Conservation (phyloP, 192 early-diverging fungal genomes). For the Coemansia aciculifera region DNA sequence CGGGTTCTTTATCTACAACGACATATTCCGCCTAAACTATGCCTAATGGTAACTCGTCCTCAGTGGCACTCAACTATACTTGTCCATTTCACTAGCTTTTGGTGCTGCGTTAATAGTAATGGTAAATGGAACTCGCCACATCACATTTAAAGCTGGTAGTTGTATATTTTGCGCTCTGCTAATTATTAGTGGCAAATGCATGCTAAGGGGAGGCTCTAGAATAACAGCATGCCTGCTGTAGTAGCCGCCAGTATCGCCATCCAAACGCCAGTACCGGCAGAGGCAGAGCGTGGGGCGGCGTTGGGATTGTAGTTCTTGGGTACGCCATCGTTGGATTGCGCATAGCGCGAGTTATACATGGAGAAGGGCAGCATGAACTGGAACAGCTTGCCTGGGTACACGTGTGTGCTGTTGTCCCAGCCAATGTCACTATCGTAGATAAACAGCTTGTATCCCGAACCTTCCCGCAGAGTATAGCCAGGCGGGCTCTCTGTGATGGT, state of each 20-base stretch:
- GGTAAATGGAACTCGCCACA: background rate
- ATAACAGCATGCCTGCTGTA: conserved; percentile 6
- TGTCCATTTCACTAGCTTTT: background rate
- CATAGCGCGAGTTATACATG: conserved; percentile 57
- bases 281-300: conserved; percentile 29
- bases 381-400: conserved; percentile 48
- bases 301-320: conserved; percentile 55
- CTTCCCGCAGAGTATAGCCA: conserved; percentile 50
- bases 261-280: conserved; percentile 13
- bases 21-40: conserved; percentile 82
- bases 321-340: conserved; percentile 53
- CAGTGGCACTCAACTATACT: background rate
- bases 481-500: conserved; percentile 54
- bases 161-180: background rate
- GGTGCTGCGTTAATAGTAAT: background rate
- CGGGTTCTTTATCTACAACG: conserved; percentile 82
- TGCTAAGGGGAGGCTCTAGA: background rate
- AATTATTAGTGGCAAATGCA: background rate
- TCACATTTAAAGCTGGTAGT: background rate
- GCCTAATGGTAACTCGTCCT: conserved; percentile 27
- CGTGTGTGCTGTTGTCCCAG: conserved; percentile 53
- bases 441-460: conserved; percentile 51
- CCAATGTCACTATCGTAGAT: conserved; percentile 54
- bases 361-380: conserved; percentile 57
- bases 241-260: conserved; percentile 14